Conservation (phyloP, 2,329 filamentous ascomycete species). For the Aplosporella prunicola region DNA sequence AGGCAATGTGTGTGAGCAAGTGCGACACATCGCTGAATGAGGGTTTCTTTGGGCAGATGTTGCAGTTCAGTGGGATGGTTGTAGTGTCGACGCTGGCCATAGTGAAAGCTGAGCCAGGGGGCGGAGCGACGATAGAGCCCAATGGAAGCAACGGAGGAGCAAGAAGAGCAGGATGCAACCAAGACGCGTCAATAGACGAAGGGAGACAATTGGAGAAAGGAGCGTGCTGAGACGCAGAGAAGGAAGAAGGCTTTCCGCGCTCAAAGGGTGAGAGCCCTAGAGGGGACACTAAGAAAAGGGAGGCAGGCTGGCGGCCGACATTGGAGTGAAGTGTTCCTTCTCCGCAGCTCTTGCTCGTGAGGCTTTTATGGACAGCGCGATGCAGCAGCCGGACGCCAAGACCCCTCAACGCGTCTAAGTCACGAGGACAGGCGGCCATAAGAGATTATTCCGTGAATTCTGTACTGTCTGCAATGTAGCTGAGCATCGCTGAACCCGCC, state of each 20-base stretch:
- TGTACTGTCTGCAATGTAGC: too few relatives aligned
- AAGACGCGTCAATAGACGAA: background rate
- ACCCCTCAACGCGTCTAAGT: too few relatives aligned
- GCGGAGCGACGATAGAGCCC: conserved; percentile 18
- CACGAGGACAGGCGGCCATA: too few relatives aligned
- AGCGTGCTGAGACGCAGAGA: conserved; percentile 16
- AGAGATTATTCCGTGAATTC: too few relatives aligned
- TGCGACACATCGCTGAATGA: conserved; percentile 86
- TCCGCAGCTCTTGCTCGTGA: too few relatives aligned
- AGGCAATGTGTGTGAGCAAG: conserved; percentile 82
- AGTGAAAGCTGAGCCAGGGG: conserved; percentile 19
- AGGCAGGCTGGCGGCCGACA: too few relatives aligned
- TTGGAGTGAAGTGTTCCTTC: too few relatives aligned
- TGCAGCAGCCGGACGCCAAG: too few relatives aligned
- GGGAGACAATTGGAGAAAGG: conserved; percentile 13
- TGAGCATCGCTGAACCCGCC: too few relatives aligned
- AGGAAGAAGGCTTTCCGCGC: conserved; percentile 22
- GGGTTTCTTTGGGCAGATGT: conserved; percentile 70
- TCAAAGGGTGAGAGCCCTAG: too few relatives aligned
- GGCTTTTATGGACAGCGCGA: too few relatives aligned
- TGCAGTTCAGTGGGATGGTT: conserved; percentile 64
- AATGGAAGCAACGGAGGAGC: conserved; percentile 16
- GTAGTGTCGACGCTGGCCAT: conserved; percentile 24
- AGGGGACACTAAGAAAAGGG: too few relatives aligned
- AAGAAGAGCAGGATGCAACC: conserved; percentile 10